phyloP scores from a whole-genome alignment of 2,329 filamentous ascomycete genomes.

The Monosporascus sp. region DNA sequence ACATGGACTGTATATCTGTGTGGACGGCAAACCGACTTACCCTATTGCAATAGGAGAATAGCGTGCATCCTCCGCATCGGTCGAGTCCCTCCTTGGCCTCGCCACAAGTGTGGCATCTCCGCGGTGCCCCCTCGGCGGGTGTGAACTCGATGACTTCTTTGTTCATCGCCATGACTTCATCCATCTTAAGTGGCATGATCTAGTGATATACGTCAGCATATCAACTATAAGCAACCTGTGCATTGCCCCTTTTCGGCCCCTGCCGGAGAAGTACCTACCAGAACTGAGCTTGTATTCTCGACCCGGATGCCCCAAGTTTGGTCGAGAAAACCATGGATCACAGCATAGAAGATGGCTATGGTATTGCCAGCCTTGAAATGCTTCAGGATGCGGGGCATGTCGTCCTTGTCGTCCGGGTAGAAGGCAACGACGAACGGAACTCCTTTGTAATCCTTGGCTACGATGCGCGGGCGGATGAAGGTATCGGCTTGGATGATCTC shows the following conservation, averaged over 20 bases:
- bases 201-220: background rate
- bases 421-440: slow-evolving; percentile 10
- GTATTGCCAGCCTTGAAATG: slow-evolving; percentile 16
- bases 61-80: slow-evolving; percentile 9
- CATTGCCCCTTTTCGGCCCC: background rate
- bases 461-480: slow-evolving; percentile 8
- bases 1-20: background rate
- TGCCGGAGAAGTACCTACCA: slow-evolving; percentile 2
- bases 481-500: slow-evolving; percentile 28
- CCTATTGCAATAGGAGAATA: slow-evolving; percentile 14
- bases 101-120: slow-evolving; percentile 13
- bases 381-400: slow-evolving; percentile 11
- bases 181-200: slow-evolving; percentile 14
- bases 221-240: background rate
- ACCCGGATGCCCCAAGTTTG: slow-evolving; percentile 7
- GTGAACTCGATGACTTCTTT: slow-evolving; percentile 10
- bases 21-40: slow-evolving; percentile 2
- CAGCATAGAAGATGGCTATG: slow-evolving; percentile 17
- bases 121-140: background rate
- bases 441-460: slow-evolving; percentile 12
- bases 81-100: slow-evolving; percentile 3
- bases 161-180: slow-evolving; percentile 14
- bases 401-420: slow-evolving; percentile 12
- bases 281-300: slow-evolving; percentile 5
- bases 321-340: slow-evolving; percentile 9